A percentile compares a stretch with the other conserved stretches of the same genome.
Evolutionary conservation across 257 asterid genomes (phyloP).

Genomic region (Striga asiatica): DNA sequence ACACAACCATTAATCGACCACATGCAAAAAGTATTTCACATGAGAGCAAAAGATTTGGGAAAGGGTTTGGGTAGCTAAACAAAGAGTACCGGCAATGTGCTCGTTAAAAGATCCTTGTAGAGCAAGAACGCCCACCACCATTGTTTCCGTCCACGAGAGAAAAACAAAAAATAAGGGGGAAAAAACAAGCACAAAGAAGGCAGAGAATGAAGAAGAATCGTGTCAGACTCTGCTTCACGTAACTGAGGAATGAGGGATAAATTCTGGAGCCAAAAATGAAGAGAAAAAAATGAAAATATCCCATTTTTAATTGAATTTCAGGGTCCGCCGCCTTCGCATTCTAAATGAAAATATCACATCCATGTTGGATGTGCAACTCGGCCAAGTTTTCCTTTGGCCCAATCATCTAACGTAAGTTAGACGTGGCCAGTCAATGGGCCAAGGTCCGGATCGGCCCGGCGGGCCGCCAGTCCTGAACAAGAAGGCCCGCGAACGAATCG

Average conservation of each 20-base stretch:
- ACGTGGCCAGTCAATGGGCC: no score
- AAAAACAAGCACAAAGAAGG: neutral
- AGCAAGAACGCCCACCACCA: constrained; percentile 93
- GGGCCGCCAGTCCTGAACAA: no score
- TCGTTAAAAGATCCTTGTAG: constrained; percentile 98
- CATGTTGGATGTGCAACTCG: no score
- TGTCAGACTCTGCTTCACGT: constrained; percentile 38
- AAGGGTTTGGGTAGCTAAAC: neutral
- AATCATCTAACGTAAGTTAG: no score
- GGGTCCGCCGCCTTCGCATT: neutral
- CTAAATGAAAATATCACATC: no score
- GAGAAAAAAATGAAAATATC: neutral
- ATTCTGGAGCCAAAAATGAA: neutral
- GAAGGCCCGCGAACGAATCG: no score
- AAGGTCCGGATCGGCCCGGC: no score
- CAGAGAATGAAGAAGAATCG: constrained; percentile 23
- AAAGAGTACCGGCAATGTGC: constrained; percentile 76
- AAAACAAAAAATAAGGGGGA: neutral
- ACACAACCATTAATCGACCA: neutral
- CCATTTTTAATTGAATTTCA: neutral
- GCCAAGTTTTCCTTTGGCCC: no score
- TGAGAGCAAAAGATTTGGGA: no score
- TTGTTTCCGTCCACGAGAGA: constrained; percentile 12
- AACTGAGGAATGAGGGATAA: neutral
- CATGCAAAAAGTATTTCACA: neutral